Evolutionary conservation across 805 yeast species (phyloP), one percentile per base, ranked within the genome.

Genomic region (Ogataea paraovalis): DNA sequence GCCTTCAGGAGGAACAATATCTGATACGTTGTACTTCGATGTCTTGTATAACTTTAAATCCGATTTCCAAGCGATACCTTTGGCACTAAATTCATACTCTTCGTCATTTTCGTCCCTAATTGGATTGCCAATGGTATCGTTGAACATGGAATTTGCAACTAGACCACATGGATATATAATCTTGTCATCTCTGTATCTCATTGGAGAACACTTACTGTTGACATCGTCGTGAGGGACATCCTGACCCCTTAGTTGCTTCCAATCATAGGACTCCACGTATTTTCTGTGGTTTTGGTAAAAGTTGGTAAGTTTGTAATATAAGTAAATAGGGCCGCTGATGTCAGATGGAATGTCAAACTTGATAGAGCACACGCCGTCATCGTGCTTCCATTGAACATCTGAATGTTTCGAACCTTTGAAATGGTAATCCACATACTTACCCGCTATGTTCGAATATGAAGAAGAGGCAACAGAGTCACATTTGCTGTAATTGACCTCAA

Each of bases 221-320:
- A 94, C 64, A 39, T 71, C 76, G 23, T 67, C 74, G 3, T 70
- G 70, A 0, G 75, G 46, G 7, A 85, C 81, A 2, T 92, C 87
- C 25, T 78, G 66, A 2, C 99, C 99, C 50, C 80, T 79, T 43
- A 94, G 63, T 67, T 94, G 99, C 37, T 76, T 73, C 65, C 85
- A 78, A 64, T 90, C 95, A 65, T 76, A 87, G 9, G 96, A 85
- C 51, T 81, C 82, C 30, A 92, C 98, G 62, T 89, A 94, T 52
- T 94, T 87, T 51, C 99, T 80, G 69, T 94, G 99, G 65, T 94
- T 94, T 66, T 94, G 98, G 66, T 76, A 90, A 66, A 92, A 94
- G 64, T 89, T 89, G 32, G 97, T 90, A 59, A 94, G 72, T 55
- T 83, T 82, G 70, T 94, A 94, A 69, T 88, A 94, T 53, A 89